phyloP scores from a whole-genome alignment of 1,284 basidiomycete species.

The Chalciporus sp. region DNA sequence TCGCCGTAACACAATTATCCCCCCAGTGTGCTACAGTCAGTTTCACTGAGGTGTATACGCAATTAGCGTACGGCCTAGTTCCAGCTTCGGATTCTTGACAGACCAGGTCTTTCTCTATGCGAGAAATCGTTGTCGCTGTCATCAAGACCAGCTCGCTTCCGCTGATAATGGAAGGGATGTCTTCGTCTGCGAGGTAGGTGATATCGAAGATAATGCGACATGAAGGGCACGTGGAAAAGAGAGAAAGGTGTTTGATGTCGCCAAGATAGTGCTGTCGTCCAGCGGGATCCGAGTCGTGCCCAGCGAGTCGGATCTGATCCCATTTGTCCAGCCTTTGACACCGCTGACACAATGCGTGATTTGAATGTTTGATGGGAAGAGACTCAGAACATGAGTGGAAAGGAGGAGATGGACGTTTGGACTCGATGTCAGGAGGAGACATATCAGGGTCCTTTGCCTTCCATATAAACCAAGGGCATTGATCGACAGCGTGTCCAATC shows the following conservation, averaged over 20 bases:
- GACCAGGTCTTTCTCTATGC: background rate
- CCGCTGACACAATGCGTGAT: conserved; percentile 1
- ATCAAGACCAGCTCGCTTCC: conserved; percentile 2
- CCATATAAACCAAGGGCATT: background rate
- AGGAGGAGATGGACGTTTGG: background rate
- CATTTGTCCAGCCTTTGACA: conserved; percentile 3
- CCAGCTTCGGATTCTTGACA: background rate
- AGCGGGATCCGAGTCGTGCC: background rate
- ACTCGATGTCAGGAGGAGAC: background rate
- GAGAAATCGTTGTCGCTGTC: conserved; percentile 1
- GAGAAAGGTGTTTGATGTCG: conserved; percentile 6
- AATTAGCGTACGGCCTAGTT: conserved; percentile 11
- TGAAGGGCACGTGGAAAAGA: conserved; percentile 12
- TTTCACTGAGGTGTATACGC: conserved; percentile 9
- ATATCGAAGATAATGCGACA: conserved; percentile 17
- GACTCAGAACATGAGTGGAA: background rate
- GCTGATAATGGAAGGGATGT: background rate
- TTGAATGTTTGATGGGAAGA: background rate
- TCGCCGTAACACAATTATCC: background rate
- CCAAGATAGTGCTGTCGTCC: conserved; percentile 8
- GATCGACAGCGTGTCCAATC: conserved; percentile 8
- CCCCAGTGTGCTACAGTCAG: background rate
- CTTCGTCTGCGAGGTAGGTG: conserved; percentile 4
- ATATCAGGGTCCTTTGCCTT: background rate
- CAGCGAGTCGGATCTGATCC: background rate